Conservation (phyloP, 345 rosid genomes). For the Aquilaria sinensis region DNA sequence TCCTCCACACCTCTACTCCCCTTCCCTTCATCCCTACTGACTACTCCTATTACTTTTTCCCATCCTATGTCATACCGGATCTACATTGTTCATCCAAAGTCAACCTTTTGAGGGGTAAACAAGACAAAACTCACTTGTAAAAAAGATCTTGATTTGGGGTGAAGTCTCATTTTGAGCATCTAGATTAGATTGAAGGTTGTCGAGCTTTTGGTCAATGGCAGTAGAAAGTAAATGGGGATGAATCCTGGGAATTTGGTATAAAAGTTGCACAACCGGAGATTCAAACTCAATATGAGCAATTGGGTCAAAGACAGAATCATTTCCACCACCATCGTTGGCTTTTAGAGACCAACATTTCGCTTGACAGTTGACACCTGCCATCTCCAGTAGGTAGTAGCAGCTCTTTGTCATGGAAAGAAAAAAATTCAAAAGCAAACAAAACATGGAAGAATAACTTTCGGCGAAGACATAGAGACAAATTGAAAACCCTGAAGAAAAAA, state of each 20-base stretch:
- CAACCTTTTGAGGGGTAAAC: neutral
- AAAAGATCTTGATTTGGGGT: slow-evolving; percentile 44
- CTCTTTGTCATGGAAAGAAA: slow-evolving; percentile 38
- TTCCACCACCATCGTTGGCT: slow-evolving; percentile 49
- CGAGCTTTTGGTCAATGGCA: slow-evolving; percentile 84
- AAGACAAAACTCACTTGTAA: slow-evolving; percentile 50
- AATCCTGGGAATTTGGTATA: slow-evolving; percentile 66
- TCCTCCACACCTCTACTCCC: too few relatives aligned
- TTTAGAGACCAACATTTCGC: slow-evolving; percentile 42
- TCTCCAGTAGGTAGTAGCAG: slow-evolving; percentile 20
- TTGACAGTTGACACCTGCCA: slow-evolving; percentile 30
- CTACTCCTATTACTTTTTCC: too few relatives aligned
- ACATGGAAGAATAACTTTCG: neutral
- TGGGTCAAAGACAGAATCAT: slow-evolving; percentile 35
- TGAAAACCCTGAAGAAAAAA: slow-evolving; percentile 35
- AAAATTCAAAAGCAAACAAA: slow-evolving; percentile 3
- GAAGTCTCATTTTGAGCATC: slow-evolving; percentile 36
- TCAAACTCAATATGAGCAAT: slow-evolving; percentile 71
- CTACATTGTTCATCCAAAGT: too few relatives aligned
- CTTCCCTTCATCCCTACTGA: too few relatives aligned
- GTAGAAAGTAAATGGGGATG: slow-evolving; percentile 84
- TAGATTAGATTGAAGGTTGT: slow-evolving; percentile 57
- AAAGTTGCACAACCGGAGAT: slow-evolving; percentile 78
- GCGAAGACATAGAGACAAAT: neutral
- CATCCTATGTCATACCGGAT: too few relatives aligned